Percentiles rank a stretch among this genome's conserved stretches.
Conservation (phyloP, 345 rosid species). For the Excoecaria agallocha region DNA sequence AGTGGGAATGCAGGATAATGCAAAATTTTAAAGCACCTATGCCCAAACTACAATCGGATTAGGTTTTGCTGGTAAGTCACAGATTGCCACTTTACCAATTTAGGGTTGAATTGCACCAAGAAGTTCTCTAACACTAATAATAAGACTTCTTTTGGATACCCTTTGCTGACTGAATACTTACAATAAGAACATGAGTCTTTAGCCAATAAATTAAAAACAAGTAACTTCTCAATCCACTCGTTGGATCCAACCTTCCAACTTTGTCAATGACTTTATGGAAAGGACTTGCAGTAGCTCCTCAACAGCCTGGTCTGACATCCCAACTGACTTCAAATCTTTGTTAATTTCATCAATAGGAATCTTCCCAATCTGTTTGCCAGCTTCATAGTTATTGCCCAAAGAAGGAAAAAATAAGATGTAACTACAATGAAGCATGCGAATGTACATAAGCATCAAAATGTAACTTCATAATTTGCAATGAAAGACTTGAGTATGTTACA, state of each 20-base stretch:
- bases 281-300: conserved; percentile 72
- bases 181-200: not conserved
- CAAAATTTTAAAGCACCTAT: not conserved
- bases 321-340: conserved; percentile 60
- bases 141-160: not conserved
- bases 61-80: not conserved
- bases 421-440: not conserved
- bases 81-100: not conserved
- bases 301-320: conserved; percentile 63
- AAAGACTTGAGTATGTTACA: not conserved
- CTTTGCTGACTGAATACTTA: not conserved
- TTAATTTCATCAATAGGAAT: conserved; percentile 69
- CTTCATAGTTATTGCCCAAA: not conserved
- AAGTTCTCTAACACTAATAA: not conserved
- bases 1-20: not conserved
- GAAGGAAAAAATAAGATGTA: not conserved
- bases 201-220: not conserved
- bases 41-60: not conserved
- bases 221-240: conserved; percentile 4
- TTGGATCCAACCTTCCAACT: conserved; percentile 67
- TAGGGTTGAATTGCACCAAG: not conserved
- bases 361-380: conserved; percentile 63
- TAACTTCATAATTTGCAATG: not conserved
- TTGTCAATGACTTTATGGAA: conserved; percentile 65
- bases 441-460: conserved; percentile 9